Conservation (phyloP, 352 stramenopile species). For the Phytophthora pistaciae region DNA sequence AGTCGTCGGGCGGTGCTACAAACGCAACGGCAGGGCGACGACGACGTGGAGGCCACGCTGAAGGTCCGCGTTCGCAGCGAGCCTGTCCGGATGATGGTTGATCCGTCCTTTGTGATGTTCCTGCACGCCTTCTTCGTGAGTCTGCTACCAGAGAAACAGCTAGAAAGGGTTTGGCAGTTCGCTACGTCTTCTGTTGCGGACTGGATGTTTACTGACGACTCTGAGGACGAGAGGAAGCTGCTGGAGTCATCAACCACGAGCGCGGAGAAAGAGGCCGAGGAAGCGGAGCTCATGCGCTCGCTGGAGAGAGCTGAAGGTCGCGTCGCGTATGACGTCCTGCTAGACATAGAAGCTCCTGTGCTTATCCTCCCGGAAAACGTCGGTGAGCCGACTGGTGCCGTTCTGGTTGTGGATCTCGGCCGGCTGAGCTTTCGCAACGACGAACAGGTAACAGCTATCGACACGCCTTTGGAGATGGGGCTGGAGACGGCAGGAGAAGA, state of each 20-base stretch:
- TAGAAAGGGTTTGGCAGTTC: slow-evolving; percentile 84
- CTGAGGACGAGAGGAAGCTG: slow-evolving; percentile 27
- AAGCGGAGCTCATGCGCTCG: slow-evolving; percentile 47
- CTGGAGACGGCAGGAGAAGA: slow-evolving; percentile 7
- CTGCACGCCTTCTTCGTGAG: slow-evolving; percentile 80
- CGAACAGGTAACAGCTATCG: slow-evolving; percentile 25
- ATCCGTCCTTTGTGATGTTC: slow-evolving; percentile 75
- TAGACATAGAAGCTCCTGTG: slow-evolving; percentile 82
- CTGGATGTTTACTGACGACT: slow-evolving; percentile 81
- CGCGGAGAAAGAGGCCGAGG: slow-evolving; percentile 48
- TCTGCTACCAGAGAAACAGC: slow-evolving; percentile 68
- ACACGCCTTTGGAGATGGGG: slow-evolving; percentile 12
- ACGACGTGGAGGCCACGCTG: slow-evolving; percentile 32
- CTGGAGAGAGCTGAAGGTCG: slow-evolving; percentile 39
- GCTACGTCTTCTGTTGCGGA: slow-evolving; percentile 84
- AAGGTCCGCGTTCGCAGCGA: slow-evolving; percentile 62
- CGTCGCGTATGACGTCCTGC: slow-evolving; percentile 65
- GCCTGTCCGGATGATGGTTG: slow-evolving; percentile 76
- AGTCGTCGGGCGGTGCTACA: slow-evolving; percentile 33
- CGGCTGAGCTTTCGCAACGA: slow-evolving; percentile 73
- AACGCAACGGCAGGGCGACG: slow-evolving; percentile 13
- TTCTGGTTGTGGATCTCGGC: slow-evolving; percentile 80
- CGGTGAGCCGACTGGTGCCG: slow-evolving; percentile 39
- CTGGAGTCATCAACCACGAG: slow-evolving; percentile 18
- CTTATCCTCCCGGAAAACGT: slow-evolving; percentile 74